phyloP scores from a whole-genome alignment of 495 filamentous ascomycete genomes.

The Penicillium daleae region DNA sequence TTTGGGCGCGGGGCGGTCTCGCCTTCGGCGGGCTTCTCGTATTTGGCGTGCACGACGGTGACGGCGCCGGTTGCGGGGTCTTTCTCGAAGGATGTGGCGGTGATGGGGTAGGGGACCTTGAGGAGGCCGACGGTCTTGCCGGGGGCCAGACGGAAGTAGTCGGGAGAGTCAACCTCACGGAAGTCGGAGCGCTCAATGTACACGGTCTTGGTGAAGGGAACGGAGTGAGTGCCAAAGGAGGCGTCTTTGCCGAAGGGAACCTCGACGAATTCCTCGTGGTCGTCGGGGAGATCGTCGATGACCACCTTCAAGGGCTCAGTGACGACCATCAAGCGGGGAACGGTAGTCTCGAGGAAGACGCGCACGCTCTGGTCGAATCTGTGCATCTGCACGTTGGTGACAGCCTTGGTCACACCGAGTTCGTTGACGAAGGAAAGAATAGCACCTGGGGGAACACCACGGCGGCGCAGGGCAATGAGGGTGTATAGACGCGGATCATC shows the following conservation, averaged over 20 bases:
- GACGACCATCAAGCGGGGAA: slow-evolving; percentile 82
- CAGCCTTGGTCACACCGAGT: slow-evolving; percentile 80
- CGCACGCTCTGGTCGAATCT: slow-evolving; percentile 81
- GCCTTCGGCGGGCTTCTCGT: slow-evolving; percentile 57
- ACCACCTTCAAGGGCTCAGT: slow-evolving; percentile 72
- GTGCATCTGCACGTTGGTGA: slow-evolving; percentile 70
- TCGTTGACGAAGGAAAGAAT: slow-evolving; percentile 87
- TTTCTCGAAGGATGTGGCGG: slow-evolving; percentile 73
- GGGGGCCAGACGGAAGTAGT: slow-evolving; percentile 93
- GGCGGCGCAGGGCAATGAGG: slow-evolving; percentile 78
- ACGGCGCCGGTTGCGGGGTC: slow-evolving; percentile 69
- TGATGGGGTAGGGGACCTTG: slow-evolving; percentile 81
- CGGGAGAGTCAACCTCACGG: slow-evolving; percentile 77
- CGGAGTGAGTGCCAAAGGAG: slow-evolving; percentile 47
- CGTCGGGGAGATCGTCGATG: slow-evolving; percentile 72
- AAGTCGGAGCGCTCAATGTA: slow-evolving; percentile 96
- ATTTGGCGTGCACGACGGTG: slow-evolving; percentile 47
- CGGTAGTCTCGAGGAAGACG: slow-evolving; percentile 78
- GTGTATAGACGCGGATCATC: slow-evolving; percentile 91
- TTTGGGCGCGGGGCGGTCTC: slow-evolving; percentile 72
- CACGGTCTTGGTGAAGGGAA: slow-evolving; percentile 82
- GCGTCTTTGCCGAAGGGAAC: slow-evolving; percentile 69
- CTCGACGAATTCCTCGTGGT: slow-evolving; percentile 63
- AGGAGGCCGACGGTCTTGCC: slow-evolving; percentile 88
- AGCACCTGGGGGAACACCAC: slow-evolving; percentile 84